A percentile compares a stretch with the other conserved stretches of the same genome.
Conservation (phyloP, 805 yeast genomes). For the Blastobotrys terrestris region DNA sequence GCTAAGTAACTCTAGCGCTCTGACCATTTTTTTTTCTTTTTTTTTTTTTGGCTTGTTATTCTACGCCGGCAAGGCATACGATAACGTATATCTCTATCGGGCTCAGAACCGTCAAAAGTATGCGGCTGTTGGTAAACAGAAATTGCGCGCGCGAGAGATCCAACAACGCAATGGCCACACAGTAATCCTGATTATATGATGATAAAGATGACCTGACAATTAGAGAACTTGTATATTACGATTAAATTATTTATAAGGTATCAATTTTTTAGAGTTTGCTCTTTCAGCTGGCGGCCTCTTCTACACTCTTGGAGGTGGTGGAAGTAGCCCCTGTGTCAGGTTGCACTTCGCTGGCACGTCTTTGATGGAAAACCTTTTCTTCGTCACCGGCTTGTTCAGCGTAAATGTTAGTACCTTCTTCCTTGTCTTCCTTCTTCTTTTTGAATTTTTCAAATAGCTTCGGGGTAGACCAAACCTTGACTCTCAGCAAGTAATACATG, state of each 20-base stretch:
- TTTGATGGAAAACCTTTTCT: constrained; percentile 4
- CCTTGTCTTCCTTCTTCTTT: constrained; percentile 1
- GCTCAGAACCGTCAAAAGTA: no score
- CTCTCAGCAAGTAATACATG: constrained; percentile 29
- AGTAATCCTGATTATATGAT: no score
- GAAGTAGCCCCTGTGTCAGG: background rate
- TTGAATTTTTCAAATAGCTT: constrained; percentile 4
- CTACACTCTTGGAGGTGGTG: background rate
- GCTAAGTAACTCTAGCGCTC: background rate
- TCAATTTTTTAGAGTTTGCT: background rate
- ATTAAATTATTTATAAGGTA: background rate
- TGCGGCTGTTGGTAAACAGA: no score
- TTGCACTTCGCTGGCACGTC: background rate
- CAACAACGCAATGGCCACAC: no score
- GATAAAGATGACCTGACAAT: no score
- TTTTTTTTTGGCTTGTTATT: background rate
- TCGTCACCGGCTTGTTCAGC: constrained; percentile 14
- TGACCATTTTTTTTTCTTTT: background rate
- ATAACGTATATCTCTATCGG: no score
- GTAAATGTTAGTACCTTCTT: constrained; percentile 6
- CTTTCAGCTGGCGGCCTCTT: background rate
- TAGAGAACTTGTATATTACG: no score
- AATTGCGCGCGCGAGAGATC: no score
- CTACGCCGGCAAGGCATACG: background rate
- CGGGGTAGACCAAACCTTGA: constrained; percentile 15